phyloP scores from a whole-genome alignment of 805 yeast species.

The Ogataea degrootiae region DNA sequence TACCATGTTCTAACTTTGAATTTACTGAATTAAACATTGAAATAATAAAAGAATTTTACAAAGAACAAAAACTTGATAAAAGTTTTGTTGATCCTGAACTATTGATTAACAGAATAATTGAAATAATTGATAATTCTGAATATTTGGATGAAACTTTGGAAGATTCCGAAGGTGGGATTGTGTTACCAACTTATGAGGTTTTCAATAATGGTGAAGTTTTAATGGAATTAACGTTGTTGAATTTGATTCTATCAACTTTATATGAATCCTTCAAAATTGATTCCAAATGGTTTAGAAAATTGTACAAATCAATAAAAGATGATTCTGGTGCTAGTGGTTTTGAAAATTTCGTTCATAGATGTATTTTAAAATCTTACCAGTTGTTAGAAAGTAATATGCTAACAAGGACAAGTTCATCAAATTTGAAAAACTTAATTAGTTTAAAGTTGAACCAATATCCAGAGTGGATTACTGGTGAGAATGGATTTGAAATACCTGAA shows the following conservation, averaged over 20 bases:
- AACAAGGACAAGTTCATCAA: conserved; percentile 32
- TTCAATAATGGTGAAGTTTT: conserved; percentile 51
- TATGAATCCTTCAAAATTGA: conserved; percentile 29
- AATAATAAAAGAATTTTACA: conserved; percentile 36
- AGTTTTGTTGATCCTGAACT: conserved; percentile 15
- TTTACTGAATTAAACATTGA: conserved; percentile 67
- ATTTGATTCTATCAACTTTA: conserved; percentile 46
- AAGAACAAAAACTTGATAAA: conserved; percentile 19
- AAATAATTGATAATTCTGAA: conserved; percentile 31
- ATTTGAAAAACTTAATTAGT: conserved; percentile 32
- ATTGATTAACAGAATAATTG: conserved; percentile 33
- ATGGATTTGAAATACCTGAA: conserved; percentile 13
- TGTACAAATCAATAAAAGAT: conserved; percentile 18
- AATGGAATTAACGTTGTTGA: conserved; percentile 51
- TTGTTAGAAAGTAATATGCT: conserved; percentile 47
- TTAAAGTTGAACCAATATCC: conserved; percentile 47
- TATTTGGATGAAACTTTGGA: conserved; percentile 30
- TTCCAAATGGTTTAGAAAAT: conserved; percentile 27
- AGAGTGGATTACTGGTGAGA: conserved; percentile 6
- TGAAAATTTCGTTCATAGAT: conserved; percentile 39
- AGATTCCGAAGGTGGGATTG: conserved; percentile 31
- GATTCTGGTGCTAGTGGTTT: conserved; percentile 22
- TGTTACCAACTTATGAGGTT: conserved; percentile 60
- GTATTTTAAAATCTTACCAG: conserved; percentile 57
- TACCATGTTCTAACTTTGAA: conserved; percentile 65